Evolutionary conservation across 1,284 basidiomycete genomes (phyloP).

Genomic region (Microbotryomycetes sp.): DNA sequence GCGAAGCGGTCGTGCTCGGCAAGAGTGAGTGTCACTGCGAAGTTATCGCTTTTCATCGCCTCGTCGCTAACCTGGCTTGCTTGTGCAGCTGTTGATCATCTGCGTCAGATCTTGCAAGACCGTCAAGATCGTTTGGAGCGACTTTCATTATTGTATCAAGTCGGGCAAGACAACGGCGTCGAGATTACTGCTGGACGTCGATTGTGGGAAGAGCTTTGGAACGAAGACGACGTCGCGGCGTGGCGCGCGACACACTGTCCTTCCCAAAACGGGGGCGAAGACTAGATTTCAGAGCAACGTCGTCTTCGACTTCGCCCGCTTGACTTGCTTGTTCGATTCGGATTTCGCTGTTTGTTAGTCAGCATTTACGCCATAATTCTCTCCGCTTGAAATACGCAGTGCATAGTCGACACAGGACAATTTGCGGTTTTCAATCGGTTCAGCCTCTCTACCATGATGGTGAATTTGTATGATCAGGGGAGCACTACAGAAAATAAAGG

Average conservation of each 20-base stretch:
- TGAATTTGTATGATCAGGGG: too few species aligned
- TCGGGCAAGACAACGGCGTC: not conserved
- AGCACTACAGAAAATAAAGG: too few species aligned
- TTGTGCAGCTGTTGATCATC: constrained; percentile 68
- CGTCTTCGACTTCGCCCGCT: too few species aligned
- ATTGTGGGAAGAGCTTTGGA: constrained; percentile 12
- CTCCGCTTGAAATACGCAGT: too few species aligned
- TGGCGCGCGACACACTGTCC: not conserved
- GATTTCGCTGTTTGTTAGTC: too few species aligned
- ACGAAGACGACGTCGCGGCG: not conserved
- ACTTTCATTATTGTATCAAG: constrained; percentile 43
- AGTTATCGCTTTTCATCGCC: not conserved
- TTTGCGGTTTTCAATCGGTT: too few species aligned
- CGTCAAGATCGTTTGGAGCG: constrained; percentile 54
- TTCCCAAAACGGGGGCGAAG: not conserved
- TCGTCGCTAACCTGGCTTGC: constrained; percentile 9
- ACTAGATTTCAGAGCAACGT: too few species aligned
- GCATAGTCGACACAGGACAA: too few species aligned
- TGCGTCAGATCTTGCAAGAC: constrained; percentile 57
- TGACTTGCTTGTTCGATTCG: too few species aligned
- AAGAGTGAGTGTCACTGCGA: constrained; percentile 57
- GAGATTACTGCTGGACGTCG: not conserved
- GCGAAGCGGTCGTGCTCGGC: constrained; percentile 72
- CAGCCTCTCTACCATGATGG: too few species aligned
- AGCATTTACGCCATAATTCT: too few species aligned